Percentiles rank a stretch among this genome's conserved stretches.
phyloP scores from a whole-genome alignment of 1,284 basidiomycete genomes.

The Cryptococcus depauperatus region DNA sequence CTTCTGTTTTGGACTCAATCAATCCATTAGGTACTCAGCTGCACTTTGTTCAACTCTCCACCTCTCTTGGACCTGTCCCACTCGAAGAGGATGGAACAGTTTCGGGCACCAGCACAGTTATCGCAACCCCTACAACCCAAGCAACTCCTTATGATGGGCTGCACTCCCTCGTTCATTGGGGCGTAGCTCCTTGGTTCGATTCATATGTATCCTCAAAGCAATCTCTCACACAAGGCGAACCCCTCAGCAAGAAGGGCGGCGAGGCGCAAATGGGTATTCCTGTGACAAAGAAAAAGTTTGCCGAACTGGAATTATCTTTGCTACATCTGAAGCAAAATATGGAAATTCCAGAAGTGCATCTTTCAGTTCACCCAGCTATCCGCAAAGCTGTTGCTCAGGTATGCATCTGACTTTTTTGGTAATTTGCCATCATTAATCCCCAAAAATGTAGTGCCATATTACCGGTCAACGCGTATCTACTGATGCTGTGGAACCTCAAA shows the following conservation, averaged over 20 bases:
- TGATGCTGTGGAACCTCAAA: constrained; percentile 40
- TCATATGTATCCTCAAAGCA: constrained; percentile 65
- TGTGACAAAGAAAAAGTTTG: constrained; percentile 98
- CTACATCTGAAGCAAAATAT: constrained; percentile 97
- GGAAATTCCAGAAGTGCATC: constrained; percentile 93
- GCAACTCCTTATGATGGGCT: constrained; percentile 82
- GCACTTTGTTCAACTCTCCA: constrained; percentile 78
- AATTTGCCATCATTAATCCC: background rate
- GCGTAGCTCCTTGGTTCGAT: constrained; percentile 97
- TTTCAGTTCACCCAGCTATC: constrained; percentile 84
- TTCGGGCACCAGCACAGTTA: constrained; percentile 28
- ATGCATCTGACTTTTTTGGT: constrained; percentile 13
- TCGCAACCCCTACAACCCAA: constrained; percentile 40
- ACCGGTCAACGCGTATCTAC: constrained; percentile 36
- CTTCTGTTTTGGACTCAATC: constrained; percentile 68
- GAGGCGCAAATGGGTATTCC: constrained; percentile 62
- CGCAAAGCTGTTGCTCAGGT: constrained; percentile 75
- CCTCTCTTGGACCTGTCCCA: constrained; percentile 17
- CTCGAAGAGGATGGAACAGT: constrained; percentile 22
- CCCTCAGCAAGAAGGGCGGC: constrained; percentile 60
- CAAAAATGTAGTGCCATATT: constrained; percentile 22
- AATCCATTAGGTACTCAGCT: constrained; percentile 75
- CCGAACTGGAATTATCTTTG: constrained; percentile 91
- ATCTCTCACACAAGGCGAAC: constrained; percentile 49
- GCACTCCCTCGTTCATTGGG: constrained; percentile 91